phyloP scores from a whole-genome alignment of 192 early-diverging fungal genomes.

The Spinellus fusiger region DNA sequence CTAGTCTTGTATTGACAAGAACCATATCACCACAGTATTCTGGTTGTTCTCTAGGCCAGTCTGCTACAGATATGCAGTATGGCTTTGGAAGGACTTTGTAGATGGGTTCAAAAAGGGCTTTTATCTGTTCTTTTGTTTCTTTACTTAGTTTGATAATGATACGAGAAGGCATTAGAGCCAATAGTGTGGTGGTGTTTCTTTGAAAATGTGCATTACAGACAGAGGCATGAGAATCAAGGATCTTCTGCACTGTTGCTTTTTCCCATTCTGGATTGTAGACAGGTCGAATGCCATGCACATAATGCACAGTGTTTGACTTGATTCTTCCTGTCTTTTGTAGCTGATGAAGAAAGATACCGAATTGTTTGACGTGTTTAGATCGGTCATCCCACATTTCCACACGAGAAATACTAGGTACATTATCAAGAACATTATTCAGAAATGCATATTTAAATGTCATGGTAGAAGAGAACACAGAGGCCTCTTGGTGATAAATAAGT shows the following conservation, averaged over 20 bases:
- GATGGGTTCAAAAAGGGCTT: neutral
- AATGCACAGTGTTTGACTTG: slow-evolving; percentile 2
- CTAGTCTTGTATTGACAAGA: neutral
- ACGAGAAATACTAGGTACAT: slow-evolving; percentile 5
- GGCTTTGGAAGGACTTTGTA: neutral
- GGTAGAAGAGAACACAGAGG: slow-evolving; percentile 10
- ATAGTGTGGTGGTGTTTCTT: neutral
- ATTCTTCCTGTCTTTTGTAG: neutral
- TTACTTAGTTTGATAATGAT: neutral
- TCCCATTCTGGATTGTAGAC: slow-evolving; percentile 18
- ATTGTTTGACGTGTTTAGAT: slow-evolving; percentile 8
- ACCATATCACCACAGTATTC: slow-evolving; percentile 11
- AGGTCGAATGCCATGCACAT: slow-evolving; percentile 8
- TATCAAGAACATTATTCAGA: slow-evolving; percentile 6
- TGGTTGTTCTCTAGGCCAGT: neutral
- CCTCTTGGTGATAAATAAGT: neutral
- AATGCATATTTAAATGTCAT: slow-evolving; percentile 28
- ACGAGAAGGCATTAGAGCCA: neutral
- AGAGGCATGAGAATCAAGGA: slow-evolving; percentile 6
- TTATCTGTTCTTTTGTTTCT: neutral
- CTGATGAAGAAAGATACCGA: slow-evolving; percentile 7
- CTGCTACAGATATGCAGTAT: no score
- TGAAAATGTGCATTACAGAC: neutral
- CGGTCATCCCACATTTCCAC: slow-evolving; percentile 30
- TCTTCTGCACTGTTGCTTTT: neutral